Percentiles rank a stretch among this genome's conserved stretches.
phyloP scores from a whole-genome alignment of 352 stramenopile genomes.

The Phytophthora idaei region DNA sequence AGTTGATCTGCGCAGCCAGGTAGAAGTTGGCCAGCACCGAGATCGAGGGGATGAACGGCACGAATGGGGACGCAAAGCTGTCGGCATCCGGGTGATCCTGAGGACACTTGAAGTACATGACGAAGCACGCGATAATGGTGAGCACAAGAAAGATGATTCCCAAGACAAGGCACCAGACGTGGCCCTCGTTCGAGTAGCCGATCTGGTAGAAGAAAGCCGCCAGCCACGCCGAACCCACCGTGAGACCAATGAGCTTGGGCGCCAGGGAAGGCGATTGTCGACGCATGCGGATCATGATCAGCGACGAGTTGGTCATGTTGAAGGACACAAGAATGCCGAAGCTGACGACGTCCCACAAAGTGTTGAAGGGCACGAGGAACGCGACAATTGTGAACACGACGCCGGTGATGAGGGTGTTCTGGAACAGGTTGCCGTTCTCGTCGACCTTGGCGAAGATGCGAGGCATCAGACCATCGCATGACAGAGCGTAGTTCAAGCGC shows the following conservation, averaged over 20 bases:
- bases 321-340: constrained; percentile 91
- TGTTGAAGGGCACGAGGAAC: constrained; percentile 77
- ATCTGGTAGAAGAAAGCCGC: constrained; percentile 73
- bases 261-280: constrained; percentile 55
- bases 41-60: constrained; percentile 67
- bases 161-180: constrained; percentile 39
- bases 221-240: constrained; percentile 47
- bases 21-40: constrained; percentile 76
- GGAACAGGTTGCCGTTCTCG: constrained; percentile 80
- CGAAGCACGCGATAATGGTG: constrained; percentile 32
- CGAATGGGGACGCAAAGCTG: constrained; percentile 60
- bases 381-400: constrained; percentile 71
- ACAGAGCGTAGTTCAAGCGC: constrained; percentile 92
- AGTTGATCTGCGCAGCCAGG: constrained; percentile 63
- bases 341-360: constrained; percentile 88
- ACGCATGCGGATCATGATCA: constrained; percentile 77
- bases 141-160: constrained; percentile 58
- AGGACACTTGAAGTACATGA: constrained; percentile 65
- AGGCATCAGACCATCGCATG: constrained; percentile 93
- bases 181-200: constrained; percentile 60
- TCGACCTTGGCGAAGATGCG: constrained; percentile 89
- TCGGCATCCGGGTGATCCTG: constrained; percentile 50
- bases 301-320: constrained; percentile 80
- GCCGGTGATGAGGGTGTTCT: constrained; percentile 74
- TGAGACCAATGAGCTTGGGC: constrained; percentile 47